Evolutionary conservation across 2,329 filamentous ascomycete genomes (phyloP), one percentile per base, ranked within the genome.

Genomic region (Cucurbitaria berberidis): DNA sequence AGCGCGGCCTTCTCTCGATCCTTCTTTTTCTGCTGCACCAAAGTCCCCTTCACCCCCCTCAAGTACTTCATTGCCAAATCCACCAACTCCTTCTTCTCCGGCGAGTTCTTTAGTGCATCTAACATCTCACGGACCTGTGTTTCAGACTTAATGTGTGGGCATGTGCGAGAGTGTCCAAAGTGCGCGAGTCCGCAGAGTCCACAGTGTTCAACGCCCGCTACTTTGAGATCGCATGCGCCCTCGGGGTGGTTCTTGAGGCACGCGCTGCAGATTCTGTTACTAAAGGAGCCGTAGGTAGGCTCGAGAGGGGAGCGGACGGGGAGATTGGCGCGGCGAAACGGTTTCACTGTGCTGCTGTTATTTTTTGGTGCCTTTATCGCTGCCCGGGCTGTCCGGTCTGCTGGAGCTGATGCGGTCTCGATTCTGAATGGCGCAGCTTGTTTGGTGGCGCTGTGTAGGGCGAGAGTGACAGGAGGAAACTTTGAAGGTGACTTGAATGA

Each of bases 91-190:
- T 75, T 75, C 10, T 80, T 76, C 65, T 89, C 87, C 0, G 78
- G 80, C 48, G 82, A 86, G 47, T 78, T 73, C 62, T 85, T 85
- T 19, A 91, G 71, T 0, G 83, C 81, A 49, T 85, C 81, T 15
- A 91, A 75, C 80, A 91, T 88, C 18, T 82, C 76, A 48, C 82
- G 79, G 15, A 91, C 78, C 64, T 90, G 82, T 3, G 81, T 82
- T 56, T 89, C 84, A 3, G 84, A 85, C 48, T 77, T 78, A 45
- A 90, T 79, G 66, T 87, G 84, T 13, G 86, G 84, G 64, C 88
- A 90, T 8, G 79, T 81, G 27, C 83, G 78, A 1, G 74, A 72
- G 47, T 78, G 68, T 2, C 85, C 86, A 19, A 85, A 78, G 15
- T 86, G 86, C 56, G 88, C 89, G 6, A 89, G 78, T 1, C 73